A percentile compares a stretch with the other conserved stretches of the same genome.
Conservation (phyloP, 2,329 filamentous ascomycete genomes). For the Phyllosticta paracitricarpa region DNA sequence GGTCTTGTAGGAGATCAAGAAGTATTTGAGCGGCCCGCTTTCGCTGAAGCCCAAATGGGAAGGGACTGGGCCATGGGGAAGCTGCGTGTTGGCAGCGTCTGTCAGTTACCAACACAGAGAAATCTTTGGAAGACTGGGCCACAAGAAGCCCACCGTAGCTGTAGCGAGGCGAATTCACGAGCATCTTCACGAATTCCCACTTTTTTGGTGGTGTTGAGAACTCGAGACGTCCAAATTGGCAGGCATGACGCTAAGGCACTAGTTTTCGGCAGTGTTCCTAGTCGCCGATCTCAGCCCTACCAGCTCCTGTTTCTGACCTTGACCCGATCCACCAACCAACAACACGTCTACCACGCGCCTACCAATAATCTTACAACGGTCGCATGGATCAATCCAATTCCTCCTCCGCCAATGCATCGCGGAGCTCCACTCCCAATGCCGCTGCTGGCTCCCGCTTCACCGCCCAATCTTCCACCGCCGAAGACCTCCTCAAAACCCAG, state of each 20-base stretch:
- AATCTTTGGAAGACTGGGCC: too few species aligned
- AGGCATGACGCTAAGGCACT: not conserved
- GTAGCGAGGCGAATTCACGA: too few species aligned
- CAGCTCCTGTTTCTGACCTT: not conserved
- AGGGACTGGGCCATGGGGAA: not conserved
- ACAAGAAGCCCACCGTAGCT: too few species aligned
- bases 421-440: slow-evolving; percentile 36
- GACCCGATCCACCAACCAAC: not conserved
- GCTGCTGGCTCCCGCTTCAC: slow-evolving; percentile 52
- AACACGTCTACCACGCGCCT: not conserved
- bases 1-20: not conserved
- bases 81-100: not conserved
- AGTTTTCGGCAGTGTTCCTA: not conserved
- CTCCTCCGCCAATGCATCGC: slow-evolving; percentile 18
- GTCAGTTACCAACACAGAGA: not conserved
- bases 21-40: not conserved
- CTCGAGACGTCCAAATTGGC: not conserved
- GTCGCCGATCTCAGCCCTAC: not conserved
- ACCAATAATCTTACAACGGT: not conserved
- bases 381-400: slow-evolving; percentile 14
- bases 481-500: slow-evolving; percentile 73
- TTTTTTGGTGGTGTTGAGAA: not conserved
- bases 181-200: not conserved
- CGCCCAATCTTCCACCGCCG: slow-evolving; percentile 63
- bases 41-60: not conserved